phyloP scores from a whole-genome alignment of 345 rosid genomes.

The Hibiscus syriacus region DNA sequence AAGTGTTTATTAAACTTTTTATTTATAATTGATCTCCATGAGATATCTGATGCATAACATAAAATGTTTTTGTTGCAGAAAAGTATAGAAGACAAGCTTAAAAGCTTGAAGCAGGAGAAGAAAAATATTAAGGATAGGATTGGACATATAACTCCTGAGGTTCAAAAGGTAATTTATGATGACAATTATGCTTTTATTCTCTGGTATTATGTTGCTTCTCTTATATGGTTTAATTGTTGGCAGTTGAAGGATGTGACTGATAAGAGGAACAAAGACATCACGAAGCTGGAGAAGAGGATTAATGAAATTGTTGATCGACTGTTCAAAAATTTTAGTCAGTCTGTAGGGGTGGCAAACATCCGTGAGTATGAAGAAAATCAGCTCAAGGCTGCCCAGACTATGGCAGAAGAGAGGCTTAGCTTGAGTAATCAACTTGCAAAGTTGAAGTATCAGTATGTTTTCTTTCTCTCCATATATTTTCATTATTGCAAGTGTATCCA shows the following conservation, averaged over 20 bases:
- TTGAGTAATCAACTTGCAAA: conserved; percentile 89
- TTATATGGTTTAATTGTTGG: conserved; percentile 15
- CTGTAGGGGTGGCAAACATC: conserved; percentile 84
- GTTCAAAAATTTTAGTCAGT: conserved; percentile 63
- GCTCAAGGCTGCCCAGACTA: conserved; percentile 76
- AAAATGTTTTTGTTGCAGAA: conserved; percentile 38
- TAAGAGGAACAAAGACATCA: conserved; percentile 55
- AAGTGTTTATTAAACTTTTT: not conserved
- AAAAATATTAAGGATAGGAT: conserved; percentile 57
- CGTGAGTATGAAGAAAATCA: conserved; percentile 97
- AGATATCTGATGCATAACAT: conserved; percentile 6
- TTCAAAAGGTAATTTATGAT: conserved; percentile 47
- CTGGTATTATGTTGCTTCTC: not conserved
- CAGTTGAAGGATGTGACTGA: conserved; percentile 63
- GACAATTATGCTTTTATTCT: not conserved
- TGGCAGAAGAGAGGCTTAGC: conserved; percentile 87
- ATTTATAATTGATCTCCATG: not conserved
- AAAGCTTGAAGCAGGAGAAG: conserved; percentile 66
- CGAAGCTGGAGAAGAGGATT: conserved; percentile 75
- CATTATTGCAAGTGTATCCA: not conserved
- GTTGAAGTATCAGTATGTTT: conserved; percentile 90
- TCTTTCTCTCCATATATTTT: conserved; percentile 12
- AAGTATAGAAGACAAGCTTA: conserved; percentile 82
- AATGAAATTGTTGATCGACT: conserved; percentile 81
- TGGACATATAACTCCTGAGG: conserved; percentile 56